Percentiles rank a stretch among this genome's conserved stretches.
These are phyloP conservation scores for Trichoderma oligosporum DNA, from an alignment of 2,329 filamentous ascomycete species.

Conservation along the genomic window DNA sequence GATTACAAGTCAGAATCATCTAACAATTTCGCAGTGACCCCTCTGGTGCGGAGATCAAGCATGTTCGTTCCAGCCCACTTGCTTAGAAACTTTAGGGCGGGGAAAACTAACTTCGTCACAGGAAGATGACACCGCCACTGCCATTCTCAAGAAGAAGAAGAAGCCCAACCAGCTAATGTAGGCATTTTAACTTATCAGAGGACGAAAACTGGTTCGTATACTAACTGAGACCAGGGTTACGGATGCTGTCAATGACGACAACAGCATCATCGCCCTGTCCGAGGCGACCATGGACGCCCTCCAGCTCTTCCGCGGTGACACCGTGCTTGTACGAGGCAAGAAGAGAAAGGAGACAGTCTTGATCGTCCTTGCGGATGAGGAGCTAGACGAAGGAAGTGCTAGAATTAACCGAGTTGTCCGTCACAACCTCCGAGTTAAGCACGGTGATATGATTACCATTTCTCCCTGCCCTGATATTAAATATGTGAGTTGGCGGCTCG, in stretches of 20 bases:
- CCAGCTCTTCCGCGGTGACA: slow-evolving; percentile 97
- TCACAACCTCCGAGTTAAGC: slow-evolving; percentile 97
- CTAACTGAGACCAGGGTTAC: slow-evolving; percentile 67
- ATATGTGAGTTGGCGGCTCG: slow-evolving; percentile 72
- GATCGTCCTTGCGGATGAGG: slow-evolving; percentile 95
- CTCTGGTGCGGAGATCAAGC: slow-evolving; percentile 82
- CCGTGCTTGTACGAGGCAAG: slow-evolving; percentile 97
- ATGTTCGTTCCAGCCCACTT: slow-evolving; percentile 53
- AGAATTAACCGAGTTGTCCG: slow-evolving; percentile 98
- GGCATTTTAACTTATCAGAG: slow-evolving; percentile 32
- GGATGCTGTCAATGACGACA: slow-evolving; percentile 98
- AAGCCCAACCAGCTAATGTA: slow-evolving; percentile 99
- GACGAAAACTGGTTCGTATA: background rate
- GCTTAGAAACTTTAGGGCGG: slow-evolving; percentile 20
- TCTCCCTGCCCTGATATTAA: slow-evolving; percentile 99
- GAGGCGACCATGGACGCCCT: slow-evolving; percentile 99
- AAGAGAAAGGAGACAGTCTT: slow-evolving; percentile 99
- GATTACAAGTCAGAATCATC: slow-evolving; percentile 27
- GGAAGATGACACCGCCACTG: slow-evolving; percentile 89
- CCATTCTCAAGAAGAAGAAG: slow-evolving; percentile 99
- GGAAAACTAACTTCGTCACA: slow-evolving; percentile 40
- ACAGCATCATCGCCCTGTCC: slow-evolving; percentile 96
- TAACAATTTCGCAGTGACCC: slow-evolving; percentile 63
- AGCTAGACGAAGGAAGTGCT: slow-evolving; percentile 93
- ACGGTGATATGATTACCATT: slow-evolving; percentile 95